phyloP scores from a whole-genome alignment of 257 asterid genomes.

The Solanum appendiculatum region DNA sequence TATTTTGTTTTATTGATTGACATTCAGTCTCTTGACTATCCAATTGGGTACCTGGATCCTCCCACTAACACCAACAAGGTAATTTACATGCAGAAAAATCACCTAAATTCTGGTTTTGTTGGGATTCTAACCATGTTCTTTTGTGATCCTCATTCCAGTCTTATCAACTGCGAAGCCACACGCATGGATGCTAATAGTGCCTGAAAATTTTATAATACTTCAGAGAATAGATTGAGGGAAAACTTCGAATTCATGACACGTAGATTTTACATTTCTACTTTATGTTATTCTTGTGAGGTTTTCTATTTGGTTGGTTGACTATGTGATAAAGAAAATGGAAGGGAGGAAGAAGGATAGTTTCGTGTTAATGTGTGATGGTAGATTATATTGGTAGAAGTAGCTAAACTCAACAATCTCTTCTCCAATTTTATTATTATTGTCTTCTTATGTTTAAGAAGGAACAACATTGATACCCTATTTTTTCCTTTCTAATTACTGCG shows the following conservation, averaged over 20 bases:
- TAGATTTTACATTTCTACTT: neutral
- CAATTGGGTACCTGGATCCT: neutral
- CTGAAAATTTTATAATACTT: neutral
- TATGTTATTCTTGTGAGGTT: neutral
- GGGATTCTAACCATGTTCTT: neutral
- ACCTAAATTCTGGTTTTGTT: neutral
- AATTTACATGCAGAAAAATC: neutral
- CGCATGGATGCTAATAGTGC: neutral
- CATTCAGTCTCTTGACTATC: neutral
- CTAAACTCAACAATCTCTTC: neutral
- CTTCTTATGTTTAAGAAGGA: neutral
- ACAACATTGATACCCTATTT: neutral
- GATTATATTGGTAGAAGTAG: neutral
- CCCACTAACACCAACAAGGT: neutral
- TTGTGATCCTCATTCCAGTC: neutral
- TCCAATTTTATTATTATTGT: neutral
- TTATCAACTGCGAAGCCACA: neutral
- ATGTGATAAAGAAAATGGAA: neutral
- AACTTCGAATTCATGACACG: neutral
- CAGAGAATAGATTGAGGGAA: neutral
- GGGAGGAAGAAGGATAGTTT: neutral
- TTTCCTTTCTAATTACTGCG: neutral
- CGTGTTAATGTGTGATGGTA: neutral
- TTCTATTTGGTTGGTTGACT: neutral
- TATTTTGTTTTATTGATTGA: neutral